A percentile compares a stretch with the other conserved stretches of the same genome.
phyloP scores from a whole-genome alignment of 1,284 basidiomycete species.

The Exsudoporus floridanus region DNA sequence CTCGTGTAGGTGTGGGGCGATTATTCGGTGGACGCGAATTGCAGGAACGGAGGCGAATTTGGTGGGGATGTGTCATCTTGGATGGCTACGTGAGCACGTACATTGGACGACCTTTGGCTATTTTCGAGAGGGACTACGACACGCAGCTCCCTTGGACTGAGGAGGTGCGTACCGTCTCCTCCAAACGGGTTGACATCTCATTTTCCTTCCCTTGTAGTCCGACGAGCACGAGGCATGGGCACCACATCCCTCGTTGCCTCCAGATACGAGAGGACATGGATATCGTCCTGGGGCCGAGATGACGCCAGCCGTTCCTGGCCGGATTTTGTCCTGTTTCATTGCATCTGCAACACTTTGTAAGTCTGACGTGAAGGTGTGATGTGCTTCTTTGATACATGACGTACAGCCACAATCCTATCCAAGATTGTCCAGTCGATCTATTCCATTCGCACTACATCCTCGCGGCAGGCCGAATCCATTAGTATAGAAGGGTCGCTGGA shows the following conservation, averaged over 20 bases:
- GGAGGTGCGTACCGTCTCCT: slow-evolving; percentile 46
- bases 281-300: slow-evolving; percentile 22
- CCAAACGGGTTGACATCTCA: not conserved
- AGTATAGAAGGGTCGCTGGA: slow-evolving; percentile 68
- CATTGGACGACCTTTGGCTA: slow-evolving; percentile 76
- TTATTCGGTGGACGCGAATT: slow-evolving; percentile 68
- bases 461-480: slow-evolving; percentile 57
- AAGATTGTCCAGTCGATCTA: slow-evolving; percentile 75
- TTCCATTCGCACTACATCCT: slow-evolving; percentile 57
- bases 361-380: slow-evolving; percentile 27
- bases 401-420: slow-evolving; percentile 59
- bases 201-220: slow-evolving; percentile 35
- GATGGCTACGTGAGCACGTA: slow-evolving; percentile 81
- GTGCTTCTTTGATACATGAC: slow-evolving; percentile 7
- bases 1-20: slow-evolving; percentile 49
- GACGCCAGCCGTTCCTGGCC: slow-evolving; percentile 43
- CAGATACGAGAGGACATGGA: slow-evolving; percentile 33
- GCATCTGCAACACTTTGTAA: slow-evolving; percentile 69
- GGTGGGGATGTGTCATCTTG: slow-evolving; percentile 80
- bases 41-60: slow-evolving; percentile 73
- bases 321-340: slow-evolving; percentile 74
- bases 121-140: slow-evolving; percentile 81
- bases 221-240: slow-evolving; percentile 66
- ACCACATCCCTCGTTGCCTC: slow-evolving; percentile 41
- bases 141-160: slow-evolving; percentile 65